Evolutionary conservation across 345 rosid species (phyloP).

Genomic region (Murraya koenigii): DNA sequence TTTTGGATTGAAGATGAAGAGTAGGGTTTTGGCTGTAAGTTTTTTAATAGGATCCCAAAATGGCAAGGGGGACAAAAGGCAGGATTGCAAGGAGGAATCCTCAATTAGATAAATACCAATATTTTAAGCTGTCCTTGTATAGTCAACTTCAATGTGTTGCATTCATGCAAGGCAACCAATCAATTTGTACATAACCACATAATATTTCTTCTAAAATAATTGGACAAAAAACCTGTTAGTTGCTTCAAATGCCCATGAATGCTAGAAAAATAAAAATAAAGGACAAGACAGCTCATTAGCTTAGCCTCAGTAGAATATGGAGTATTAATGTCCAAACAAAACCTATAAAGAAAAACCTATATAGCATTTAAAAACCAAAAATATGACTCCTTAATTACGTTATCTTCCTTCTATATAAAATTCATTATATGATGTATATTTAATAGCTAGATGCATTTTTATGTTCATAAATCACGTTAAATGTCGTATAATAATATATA

Average conservation of each 20-base stretch:
- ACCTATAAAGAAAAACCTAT: neutral
- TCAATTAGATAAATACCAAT: conserved; percentile 37
- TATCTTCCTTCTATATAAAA: neutral
- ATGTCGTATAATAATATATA: neutral
- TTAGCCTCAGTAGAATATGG: conserved; percentile 20
- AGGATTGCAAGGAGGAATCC: conserved; percentile 37
- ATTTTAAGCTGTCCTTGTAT: conserved; percentile 31
- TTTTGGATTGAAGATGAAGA: neutral
- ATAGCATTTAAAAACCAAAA: conserved; percentile 11
- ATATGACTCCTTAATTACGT: conserved; percentile 11
- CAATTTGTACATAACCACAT: conserved; percentile 31
- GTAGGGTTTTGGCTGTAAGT: conserved; percentile 26
- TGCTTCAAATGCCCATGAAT: conserved; percentile 6
- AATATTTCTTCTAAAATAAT: conserved; percentile 27
- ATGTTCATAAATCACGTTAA: neutral
- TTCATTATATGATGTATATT: neutral
- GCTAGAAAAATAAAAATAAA: neutral
- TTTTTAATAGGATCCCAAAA: conserved; percentile 22
- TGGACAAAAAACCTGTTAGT: conserved; percentile 12
- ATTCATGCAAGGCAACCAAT: conserved; percentile 47
- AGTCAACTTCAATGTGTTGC: conserved; percentile 37
- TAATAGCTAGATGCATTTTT: neutral
- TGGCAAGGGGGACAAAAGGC: conserved; percentile 35
- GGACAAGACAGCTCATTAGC: conserved; percentile 42
- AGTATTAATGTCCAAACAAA: conserved; percentile 32